A percentile compares a stretch with the other conserved stretches of the same genome.
Evolutionary conservation across 148 eudicot genomes (phyloP).

Genomic region (Dianthus caryophyllus): DNA sequence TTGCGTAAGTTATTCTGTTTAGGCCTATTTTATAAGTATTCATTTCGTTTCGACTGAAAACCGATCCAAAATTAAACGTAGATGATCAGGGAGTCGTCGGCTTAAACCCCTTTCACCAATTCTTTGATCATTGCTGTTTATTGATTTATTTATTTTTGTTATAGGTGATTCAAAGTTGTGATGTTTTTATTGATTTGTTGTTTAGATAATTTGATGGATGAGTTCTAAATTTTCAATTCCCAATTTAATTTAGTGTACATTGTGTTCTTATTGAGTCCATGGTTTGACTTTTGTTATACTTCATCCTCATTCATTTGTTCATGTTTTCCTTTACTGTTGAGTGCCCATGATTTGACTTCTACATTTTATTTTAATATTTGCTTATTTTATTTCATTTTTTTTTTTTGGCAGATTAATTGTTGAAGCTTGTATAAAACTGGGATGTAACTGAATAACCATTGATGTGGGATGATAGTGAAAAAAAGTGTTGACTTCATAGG

Average conservation of each 20-base stretch:
- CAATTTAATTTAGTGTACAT: background rate
- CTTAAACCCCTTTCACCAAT: too few relatives aligned
- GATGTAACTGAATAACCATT: slow-evolving; percentile 11
- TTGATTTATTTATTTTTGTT: too few relatives aligned
- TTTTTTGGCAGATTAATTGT: slow-evolving; percentile 31
- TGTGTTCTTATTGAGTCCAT: slow-evolving; percentile 15
- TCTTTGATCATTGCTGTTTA: too few relatives aligned
- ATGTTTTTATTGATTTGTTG: too few relatives aligned
- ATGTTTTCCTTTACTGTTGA: slow-evolving; percentile 4
- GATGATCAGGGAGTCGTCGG: too few relatives aligned
- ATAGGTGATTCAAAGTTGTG: background rate
- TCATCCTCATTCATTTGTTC: too few relatives aligned
- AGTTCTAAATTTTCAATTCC: slow-evolving; percentile 2
- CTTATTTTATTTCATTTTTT: slow-evolving; percentile 7
- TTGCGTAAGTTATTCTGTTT: background rate
- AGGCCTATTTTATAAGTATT: too few relatives aligned
- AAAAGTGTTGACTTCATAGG: slow-evolving; percentile 7
- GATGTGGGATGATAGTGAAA: slow-evolving; percentile 7
- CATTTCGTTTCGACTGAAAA: too few relatives aligned
- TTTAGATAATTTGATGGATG: too few relatives aligned
- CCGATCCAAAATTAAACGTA: too few relatives aligned
- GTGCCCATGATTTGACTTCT: slow-evolving; percentile 20
- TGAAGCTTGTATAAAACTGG: slow-evolving; percentile 26
- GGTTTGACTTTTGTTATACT: slow-evolving; percentile 23
- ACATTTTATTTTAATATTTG: slow-evolving; percentile 15